Conservation (phyloP, 106 monocot genomes). For the Xerophyta viscosa region DNA sequence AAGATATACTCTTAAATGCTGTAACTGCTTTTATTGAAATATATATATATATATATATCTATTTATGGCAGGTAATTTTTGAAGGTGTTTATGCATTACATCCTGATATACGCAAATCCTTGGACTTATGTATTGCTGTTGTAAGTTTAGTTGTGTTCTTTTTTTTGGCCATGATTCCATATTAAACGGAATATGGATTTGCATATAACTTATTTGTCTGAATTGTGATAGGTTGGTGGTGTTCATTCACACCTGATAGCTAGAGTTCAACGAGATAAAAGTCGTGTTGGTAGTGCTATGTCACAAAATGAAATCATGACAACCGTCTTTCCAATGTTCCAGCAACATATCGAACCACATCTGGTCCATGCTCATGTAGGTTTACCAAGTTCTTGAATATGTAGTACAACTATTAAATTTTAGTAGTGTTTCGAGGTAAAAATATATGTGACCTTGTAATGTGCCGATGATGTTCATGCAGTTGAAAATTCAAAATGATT, state of each 20-base stretch:
- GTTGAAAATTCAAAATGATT: conserved; percentile 98
- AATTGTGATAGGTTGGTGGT: conserved; percentile 75
- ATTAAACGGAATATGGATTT: background rate
- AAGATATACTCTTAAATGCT: no score
- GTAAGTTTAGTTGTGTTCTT: conserved; percentile 38
- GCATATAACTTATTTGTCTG: background rate
- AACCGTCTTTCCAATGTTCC: conserved; percentile 98
- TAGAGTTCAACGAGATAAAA: conserved; percentile 94
- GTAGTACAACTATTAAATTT: no score
- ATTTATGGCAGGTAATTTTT: conserved; percentile 68
- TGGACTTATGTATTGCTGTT: conserved; percentile 98
- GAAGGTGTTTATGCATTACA: conserved; percentile 97
- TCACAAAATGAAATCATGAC: conserved; percentile 89
- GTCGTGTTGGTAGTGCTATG: conserved; percentile 44
- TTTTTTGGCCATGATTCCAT: background rate
- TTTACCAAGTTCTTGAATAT: no score
- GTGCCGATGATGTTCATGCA: no score
- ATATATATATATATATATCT: no score
- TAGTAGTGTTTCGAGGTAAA: no score
- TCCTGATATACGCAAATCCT: conserved; percentile 77
- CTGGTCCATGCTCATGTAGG: conserved; percentile 99
- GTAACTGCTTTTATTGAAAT: no score
- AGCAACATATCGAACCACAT: conserved; percentile 94
- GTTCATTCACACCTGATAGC: conserved; percentile 98
- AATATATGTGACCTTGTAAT: no score